phyloP scores from a whole-genome alignment of 495 filamentous ascomycete genomes.

The Neurospora sp. region DNA sequence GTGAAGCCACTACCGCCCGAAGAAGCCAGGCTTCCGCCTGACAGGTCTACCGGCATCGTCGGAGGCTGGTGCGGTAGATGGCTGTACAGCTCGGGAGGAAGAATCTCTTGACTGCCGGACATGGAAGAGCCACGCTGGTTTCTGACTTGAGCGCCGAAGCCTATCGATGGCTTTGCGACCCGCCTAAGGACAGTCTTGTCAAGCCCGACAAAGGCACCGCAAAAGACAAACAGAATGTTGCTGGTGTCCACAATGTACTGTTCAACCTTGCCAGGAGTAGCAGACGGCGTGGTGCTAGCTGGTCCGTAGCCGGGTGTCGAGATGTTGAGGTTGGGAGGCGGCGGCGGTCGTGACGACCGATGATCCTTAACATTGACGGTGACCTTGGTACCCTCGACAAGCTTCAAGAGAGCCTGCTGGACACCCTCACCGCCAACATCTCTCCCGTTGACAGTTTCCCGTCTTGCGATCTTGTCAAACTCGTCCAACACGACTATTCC shows the following conservation, averaged over 20 bases:
- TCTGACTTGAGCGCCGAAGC: conserved; percentile 82
- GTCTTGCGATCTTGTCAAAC: conserved; percentile 82
- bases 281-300: conserved; percentile 22
- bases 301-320: conserved; percentile 29
- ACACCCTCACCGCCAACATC: conserved; percentile 91
- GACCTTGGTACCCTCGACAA: conserved; percentile 91
- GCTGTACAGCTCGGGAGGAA: conserved; percentile 32
- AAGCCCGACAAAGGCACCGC: conserved; percentile 88
- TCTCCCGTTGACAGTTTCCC: conserved; percentile 45
- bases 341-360: conserved; percentile 40
- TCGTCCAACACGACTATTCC: conserved; percentile 95
- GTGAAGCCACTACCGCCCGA: conserved; percentile 43
- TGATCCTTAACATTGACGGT: conserved; percentile 82
- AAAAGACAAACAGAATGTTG: conserved; percentile 94
- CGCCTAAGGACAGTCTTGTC: conserved; percentile 81
- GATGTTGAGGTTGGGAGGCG: conserved; percentile 14
- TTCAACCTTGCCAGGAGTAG: conserved; percentile 58
- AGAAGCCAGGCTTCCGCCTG: neutral
- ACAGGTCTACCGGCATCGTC: neutral
- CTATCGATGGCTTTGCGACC: conserved; percentile 78
- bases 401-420: conserved; percentile 90
- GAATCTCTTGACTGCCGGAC: conserved; percentile 25
- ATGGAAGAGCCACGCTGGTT: conserved; percentile 18
- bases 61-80: conserved; percentile 34
- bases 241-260: conserved; percentile 85